phyloP scores from a whole-genome alignment of 768 basidiomycete genomes.

The Coprinopsis strossmayeri region DNA sequence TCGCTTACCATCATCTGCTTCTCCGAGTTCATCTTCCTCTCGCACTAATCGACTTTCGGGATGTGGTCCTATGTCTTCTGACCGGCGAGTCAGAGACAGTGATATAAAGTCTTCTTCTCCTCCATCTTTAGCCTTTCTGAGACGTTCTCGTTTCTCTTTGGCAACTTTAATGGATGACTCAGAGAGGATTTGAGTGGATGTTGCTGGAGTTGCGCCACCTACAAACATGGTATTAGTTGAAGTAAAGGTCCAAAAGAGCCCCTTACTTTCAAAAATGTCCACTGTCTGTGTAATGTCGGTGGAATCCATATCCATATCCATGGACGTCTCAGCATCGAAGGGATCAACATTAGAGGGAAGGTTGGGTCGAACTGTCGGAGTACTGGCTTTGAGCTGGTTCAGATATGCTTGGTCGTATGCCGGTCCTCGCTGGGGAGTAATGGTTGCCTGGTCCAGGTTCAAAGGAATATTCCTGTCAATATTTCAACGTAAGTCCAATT shows the following conservation, averaged over 20 bases:
- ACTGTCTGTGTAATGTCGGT: constrained; percentile 32
- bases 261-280: constrained; percentile 19
- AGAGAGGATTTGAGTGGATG: constrained; percentile 56
- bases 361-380: constrained; percentile 47
- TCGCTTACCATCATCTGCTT: constrained; percentile 76
- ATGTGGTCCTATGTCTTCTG: constrained; percentile 66
- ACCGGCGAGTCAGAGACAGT: constrained; percentile 54
- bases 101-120: constrained; percentile 75
- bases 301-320: constrained; percentile 30
- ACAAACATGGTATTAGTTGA: too few relatives aligned
- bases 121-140: constrained; percentile 42
- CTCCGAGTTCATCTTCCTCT: constrained; percentile 85
- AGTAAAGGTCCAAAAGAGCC: too few relatives aligned
- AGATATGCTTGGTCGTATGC: constrained; percentile 70
- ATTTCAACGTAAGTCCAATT: too few relatives aligned
- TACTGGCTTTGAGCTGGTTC: constrained; percentile 73
- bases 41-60: constrained; percentile 77
- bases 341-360: constrained; percentile 26
- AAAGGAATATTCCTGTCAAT: constrained; percentile 35
- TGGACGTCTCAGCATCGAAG: constrained; percentile 48
- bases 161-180: constrained; percentile 67
- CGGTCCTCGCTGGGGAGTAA: constrained; percentile 48
- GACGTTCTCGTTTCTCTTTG: constrained; percentile 67
- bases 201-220: constrained; percentile 21
- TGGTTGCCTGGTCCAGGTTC: constrained; percentile 49